phyloP scores from a whole-genome alignment of 768 basidiomycete species.

The Podaxis rugospora region DNA sequence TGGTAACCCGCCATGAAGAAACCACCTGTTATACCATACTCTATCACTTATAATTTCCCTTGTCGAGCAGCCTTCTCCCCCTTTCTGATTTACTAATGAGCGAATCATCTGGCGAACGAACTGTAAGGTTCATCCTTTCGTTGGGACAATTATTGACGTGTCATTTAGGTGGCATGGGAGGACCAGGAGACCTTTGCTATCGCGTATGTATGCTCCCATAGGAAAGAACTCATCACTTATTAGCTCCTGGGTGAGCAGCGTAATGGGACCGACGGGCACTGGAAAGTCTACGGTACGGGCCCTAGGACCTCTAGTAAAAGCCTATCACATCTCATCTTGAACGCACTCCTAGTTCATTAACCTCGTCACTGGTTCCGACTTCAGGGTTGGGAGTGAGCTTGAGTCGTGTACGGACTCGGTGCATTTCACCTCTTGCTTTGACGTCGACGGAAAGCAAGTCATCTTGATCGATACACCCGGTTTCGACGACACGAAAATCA shows the following conservation, averaged over 20 bases:
- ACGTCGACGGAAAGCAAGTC: conserved; percentile 35
- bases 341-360: conserved; percentile 46
- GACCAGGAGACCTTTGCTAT: conserved; percentile 1
- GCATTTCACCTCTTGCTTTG: conserved; percentile 36
- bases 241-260: conserved; percentile 14
- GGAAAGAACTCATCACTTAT: neutral
- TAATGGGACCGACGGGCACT: conserved; percentile 36
- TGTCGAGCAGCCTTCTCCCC: neutral
- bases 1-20: neutral
- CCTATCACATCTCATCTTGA: neutral
- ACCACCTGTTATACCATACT: neutral
- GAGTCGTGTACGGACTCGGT: conserved; percentile 49
- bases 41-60: neutral
- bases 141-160: neutral
- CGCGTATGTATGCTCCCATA: neutral
- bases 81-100: neutral
- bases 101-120: conserved; percentile 2
- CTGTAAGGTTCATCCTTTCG: neutral
- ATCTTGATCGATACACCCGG: conserved; percentile 57
- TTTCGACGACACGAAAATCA: conserved; percentile 49
- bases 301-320: neutral
- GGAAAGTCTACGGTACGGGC: conserved; percentile 32
- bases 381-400: conserved; percentile 41
- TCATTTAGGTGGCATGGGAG: neutral
- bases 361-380: conserved; percentile 40